Evolutionary conservation across 2,329 filamentous ascomycete species (phyloP), one percentile per base, ranked within the genome.

Genomic region (Pseudogymnoascus sp.): DNA sequence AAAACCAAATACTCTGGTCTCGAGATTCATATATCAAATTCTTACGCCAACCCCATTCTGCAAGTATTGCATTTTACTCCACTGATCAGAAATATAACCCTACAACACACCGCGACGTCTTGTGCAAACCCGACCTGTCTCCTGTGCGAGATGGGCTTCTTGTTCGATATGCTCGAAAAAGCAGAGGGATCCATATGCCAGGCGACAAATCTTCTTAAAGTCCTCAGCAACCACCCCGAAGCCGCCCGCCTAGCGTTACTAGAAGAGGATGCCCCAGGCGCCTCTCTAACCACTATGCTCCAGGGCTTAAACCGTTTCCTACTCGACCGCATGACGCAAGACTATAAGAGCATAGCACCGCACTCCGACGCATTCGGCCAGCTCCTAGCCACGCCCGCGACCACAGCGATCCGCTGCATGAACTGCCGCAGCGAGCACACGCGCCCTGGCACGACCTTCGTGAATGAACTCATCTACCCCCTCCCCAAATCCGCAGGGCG

Each of bases 121-220:
- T 99, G 95, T 73, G 80, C 92, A 2, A 86, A 85, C 69, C 92
- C 96, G 63, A 83, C 86, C 34, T 99, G 95, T 75, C 80, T 99
- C 45, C 79, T 99, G 1, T 99, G 95, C 76, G 95, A 99, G 76
- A 81, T 99, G 68, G 95, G 95, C 0, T 99, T 95, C 74, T 80
- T 99, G 8, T 96, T 96, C 70, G 96, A 99, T 73, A 99, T 99
- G 95, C 83, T 99, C 23, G 90, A 98, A 71, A 99, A 98, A 74
- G 95, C 95, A 1, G 89, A 90, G 67, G 93, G 93, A 0, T 89
- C 93, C 64, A 96, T 96, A 65, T 99, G 95, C 69, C 95, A 99
- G 74, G 95, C 95, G 13, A 96, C 93, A 0, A 99, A 99, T 73
- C 84, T 99, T 67, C 79, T 98, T 34, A 96, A 95, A 75, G 90